A percentile compares a stretch with the other conserved stretches of the same genome.
Evolutionary conservation across 2,329 filamentous ascomycete species (phyloP).

Genomic region (Neophaeococcomyces aloes): DNA sequence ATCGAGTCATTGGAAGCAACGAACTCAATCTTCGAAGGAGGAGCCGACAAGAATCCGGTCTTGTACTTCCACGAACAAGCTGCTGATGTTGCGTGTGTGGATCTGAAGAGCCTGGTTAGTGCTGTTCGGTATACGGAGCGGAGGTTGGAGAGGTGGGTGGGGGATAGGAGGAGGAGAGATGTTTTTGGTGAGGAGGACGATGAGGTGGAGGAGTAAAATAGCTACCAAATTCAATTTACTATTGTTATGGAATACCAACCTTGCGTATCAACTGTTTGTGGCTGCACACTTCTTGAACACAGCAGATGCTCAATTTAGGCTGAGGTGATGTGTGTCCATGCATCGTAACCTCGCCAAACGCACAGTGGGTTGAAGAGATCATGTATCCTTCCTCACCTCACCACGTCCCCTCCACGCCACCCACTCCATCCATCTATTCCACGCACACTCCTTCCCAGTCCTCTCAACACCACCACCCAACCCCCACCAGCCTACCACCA

Average conservation of each 20-base stretch:
- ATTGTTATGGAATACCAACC: no score
- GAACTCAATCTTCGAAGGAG: constrained; percentile 41
- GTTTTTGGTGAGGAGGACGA: constrained; percentile 6
- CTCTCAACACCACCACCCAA: neutral
- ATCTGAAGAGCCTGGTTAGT: constrained; percentile 39
- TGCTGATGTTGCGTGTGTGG: constrained; percentile 41
- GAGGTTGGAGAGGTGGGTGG: constrained; percentile 32
- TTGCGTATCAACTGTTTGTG: no score
- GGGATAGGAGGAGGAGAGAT: constrained; percentile 26
- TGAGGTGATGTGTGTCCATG: no score
- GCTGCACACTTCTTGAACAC: no score
- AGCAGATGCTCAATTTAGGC: no score
- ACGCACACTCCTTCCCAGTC: neutral
- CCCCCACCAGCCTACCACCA: neutral
- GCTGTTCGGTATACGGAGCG: constrained; percentile 43
- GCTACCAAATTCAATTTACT: no score
- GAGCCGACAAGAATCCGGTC: constrained; percentile 30
- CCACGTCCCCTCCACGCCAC: neutral
- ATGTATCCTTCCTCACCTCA: neutral
- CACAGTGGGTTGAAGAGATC: neutral
- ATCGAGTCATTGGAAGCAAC: constrained; percentile 25
- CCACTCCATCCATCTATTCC: neutral
- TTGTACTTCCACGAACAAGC: constrained; percentile 42
- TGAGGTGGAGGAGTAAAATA: neutral
- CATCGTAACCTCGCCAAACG: no score